These are phyloP conservation scores for Strobilomyces echinocephalus DNA, from an alignment of 768 basidiomycete species.

Conservation along the genomic window DNA sequence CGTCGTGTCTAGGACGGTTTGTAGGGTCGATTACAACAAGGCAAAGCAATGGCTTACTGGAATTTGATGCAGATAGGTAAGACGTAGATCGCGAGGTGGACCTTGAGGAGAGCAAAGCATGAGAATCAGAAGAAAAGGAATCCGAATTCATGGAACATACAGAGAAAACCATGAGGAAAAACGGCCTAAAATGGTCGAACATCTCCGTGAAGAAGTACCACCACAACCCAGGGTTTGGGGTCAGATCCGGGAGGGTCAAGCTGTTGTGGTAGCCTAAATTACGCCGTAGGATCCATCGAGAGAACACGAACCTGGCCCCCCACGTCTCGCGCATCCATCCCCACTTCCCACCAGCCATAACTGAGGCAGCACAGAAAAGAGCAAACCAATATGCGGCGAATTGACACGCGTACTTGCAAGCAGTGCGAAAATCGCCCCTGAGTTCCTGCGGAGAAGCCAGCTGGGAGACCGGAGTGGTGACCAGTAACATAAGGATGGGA, in stretches of 20 bases:
- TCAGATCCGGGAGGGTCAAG: constrained; percentile 78
- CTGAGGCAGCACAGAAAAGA: constrained; percentile 44
- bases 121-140: not conserved
- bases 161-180: constrained; percentile 93
- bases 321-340: constrained; percentile 75
- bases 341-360: constrained; percentile 55
- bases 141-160: constrained; percentile 40
- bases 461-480: constrained; percentile 57
- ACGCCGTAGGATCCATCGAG: not conserved
- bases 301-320: constrained; percentile 65
- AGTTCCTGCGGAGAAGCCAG: constrained; percentile 55
- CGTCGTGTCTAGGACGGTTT: constrained; percentile 59
- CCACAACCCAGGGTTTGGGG: constrained; percentile 92
- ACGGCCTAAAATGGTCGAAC: constrained; percentile 96
- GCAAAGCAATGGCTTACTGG: constrained; percentile 44
- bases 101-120: constrained; percentile 35
- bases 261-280: constrained; percentile 35
- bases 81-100: constrained; percentile 80
- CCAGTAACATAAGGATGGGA: constrained; percentile 61
- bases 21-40: not conserved
- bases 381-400: constrained; percentile 47
- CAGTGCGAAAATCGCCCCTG: constrained; percentile 5
- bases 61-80: constrained; percentile 86
- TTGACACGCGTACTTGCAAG: constrained; percentile 36
- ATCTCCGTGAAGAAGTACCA: constrained; percentile 99